Evolutionary conservation across 768 basidiomycete genomes (phyloP).

Genomic region (Lepiota venenata): DNA sequence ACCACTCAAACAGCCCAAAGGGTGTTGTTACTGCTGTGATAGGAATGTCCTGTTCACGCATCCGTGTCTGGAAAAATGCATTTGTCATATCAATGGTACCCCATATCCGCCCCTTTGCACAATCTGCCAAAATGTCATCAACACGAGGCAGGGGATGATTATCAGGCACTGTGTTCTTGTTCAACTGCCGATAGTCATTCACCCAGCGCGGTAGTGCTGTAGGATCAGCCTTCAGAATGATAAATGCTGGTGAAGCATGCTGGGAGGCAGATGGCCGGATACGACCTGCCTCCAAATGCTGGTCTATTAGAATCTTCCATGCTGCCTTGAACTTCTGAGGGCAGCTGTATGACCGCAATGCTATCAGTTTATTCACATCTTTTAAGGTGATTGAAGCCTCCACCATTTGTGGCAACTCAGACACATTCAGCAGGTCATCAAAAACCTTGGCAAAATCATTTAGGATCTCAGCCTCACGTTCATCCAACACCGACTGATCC

Average conservation of each 20-base stretch:
- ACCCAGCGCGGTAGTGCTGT: too few species aligned
- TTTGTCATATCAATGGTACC: conserved; percentile 16
- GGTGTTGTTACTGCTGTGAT: conserved; percentile 35
- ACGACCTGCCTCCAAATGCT: conserved; percentile 27
- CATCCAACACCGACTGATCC: too few species aligned
- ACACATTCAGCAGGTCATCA: too few species aligned
- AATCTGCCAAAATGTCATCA: too few species aligned
- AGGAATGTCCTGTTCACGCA: conserved; percentile 21
- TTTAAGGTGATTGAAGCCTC: too few species aligned
- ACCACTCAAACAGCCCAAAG: conserved; percentile 25
- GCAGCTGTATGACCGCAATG: conserved; percentile 7
- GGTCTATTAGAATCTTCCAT: conserved; percentile 25
- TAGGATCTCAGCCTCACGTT: too few species aligned
- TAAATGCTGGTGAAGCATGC: conserved; percentile 1
- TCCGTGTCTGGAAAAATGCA: conserved; percentile 10
- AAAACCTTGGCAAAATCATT: too few species aligned
- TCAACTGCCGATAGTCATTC: conserved; percentile 19
- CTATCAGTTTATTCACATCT: conserved; percentile 19
- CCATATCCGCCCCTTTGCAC: conserved; percentile 16
- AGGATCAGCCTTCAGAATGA: too few species aligned
- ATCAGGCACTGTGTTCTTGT: too few species aligned
- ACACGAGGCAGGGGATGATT: too few species aligned
- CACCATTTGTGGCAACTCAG: too few species aligned
- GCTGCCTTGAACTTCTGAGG: conserved; percentile 22
- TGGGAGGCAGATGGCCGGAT: conserved; percentile 23